Base-by-base conservation (phyloP, 2,329 filamentous ascomycete genomes). In the Sarocladium kiliense region DNA sequence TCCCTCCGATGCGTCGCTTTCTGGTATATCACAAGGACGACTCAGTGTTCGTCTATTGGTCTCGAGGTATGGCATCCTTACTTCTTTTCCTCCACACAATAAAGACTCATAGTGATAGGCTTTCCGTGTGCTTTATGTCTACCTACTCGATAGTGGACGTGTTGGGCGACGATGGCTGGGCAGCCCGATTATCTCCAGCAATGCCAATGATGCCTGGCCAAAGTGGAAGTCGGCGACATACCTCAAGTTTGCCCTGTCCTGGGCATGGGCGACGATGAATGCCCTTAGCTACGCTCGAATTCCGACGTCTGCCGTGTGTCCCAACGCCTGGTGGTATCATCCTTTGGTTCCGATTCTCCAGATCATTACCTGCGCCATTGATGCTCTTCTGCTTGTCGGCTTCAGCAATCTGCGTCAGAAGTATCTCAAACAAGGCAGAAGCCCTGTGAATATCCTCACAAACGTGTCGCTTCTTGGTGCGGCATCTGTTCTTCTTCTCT, bases 311-410 rank as follows among this genome's bases (percentile, higher is more conserved):
- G 58, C 59, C 0, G 50, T 58, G 10, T 63, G 61, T 21, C 58
- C 60, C 2, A 39, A 51, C 3, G 61, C 55, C 16, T 57, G 51
- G 55, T 53, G 54, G 30, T 54, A 57, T 45, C 53, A 55, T 30
- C 27, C 34, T 2, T 37, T 57, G 12, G 49, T 58, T 5, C 55
- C 58, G 19, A 41, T 42, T 23, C 51, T 59, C 3, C 61, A 63
- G 39, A 59, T 64, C 12, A 51, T 65, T 5, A 65, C 64, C 9
- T 60, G 65, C 34, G 57, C 59, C 14, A 61, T 70, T 16, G 69
- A 73, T 47, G 65, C 68, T 16, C 44, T 61, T 9, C 56, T 71
- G n/a, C 55, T 73, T 18, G 60, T 57, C 2, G 60, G 61, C 14
- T 54, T 67, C 5, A 62, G 62, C 14, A 62, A 57, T 44, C 54